phyloP scores from a whole-genome alignment of 129 eudicot species.

The Tagetes erecta region DNA sequence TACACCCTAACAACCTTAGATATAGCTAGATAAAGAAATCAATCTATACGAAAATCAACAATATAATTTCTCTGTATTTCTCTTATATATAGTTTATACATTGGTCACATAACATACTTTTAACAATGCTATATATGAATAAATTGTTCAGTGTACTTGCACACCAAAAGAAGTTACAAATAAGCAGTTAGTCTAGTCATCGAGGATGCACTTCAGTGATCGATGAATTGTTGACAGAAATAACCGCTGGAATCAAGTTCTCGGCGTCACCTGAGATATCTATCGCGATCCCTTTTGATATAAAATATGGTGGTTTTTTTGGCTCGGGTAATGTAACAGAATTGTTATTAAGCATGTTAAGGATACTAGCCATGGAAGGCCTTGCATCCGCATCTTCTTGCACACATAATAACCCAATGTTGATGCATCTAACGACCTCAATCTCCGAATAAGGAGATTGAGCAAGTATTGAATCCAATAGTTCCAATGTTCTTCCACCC shows the following conservation, averaged over 20 bases:
- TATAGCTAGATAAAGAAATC: too few relatives aligned
- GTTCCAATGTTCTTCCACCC: conserved; percentile 24
- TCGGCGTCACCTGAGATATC: conserved; percentile 24
- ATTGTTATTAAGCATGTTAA: conserved; percentile 28
- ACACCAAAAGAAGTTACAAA: not conserved
- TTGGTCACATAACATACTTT: not conserved
- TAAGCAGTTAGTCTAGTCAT: not conserved
- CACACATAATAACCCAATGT: conserved; percentile 51
- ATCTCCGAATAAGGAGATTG: conserved; percentile 12
- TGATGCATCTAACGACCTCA: conserved; percentile 43
- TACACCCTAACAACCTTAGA: too few relatives aligned
- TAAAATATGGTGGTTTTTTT: conserved; percentile 31
- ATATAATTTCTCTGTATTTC: too few relatives aligned
- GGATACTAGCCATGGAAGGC: conserved; percentile 42
- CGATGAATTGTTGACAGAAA: conserved; percentile 31
- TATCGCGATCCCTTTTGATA: conserved; percentile 23
- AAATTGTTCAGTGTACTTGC: not conserved
- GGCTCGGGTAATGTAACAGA: conserved; percentile 32
- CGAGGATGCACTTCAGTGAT: conserved; percentile 36
- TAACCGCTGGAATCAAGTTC: conserved; percentile 28
- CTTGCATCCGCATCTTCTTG: conserved; percentile 52
- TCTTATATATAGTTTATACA: not conserved
- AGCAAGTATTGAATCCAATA: conserved; percentile 40
- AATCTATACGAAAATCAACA: too few relatives aligned
- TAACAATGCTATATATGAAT: not conserved